A percentile compares a stretch with the other conserved stretches of the same genome.
Conservation (phyloP, 257 asterid genomes). For the Jaltomata sinuosa region DNA sequence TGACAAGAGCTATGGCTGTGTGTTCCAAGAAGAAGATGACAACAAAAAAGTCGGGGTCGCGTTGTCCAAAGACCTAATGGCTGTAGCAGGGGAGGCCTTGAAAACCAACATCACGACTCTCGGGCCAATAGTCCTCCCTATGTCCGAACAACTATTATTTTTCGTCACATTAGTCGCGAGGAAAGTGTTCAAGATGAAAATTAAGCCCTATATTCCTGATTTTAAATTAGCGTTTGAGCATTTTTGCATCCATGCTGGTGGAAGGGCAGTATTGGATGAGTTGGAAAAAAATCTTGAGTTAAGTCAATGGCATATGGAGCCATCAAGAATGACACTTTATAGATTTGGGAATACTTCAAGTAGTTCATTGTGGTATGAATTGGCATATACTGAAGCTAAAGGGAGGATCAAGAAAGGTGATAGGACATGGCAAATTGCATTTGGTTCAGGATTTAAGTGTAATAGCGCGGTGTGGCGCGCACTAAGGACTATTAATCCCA, state of each 20-base stretch:
- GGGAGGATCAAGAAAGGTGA: conserved; percentile 43
- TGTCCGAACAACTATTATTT: conserved; percentile 53
- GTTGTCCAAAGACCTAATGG: conserved; percentile 42
- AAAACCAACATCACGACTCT: conserved; percentile 37
- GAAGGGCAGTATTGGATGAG: conserved; percentile 40
- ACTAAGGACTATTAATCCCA: conserved; percentile 31
- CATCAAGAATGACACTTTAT: conserved; percentile 46
- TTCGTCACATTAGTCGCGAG: conserved; percentile 36
- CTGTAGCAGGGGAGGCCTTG: conserved; percentile 43
- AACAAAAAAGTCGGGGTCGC: conserved; percentile 22
- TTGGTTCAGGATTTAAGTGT: conserved; percentile 51
- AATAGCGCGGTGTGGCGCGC: conserved; percentile 50
- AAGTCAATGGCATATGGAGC: conserved; percentile 43
- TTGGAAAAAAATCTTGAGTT: conserved; percentile 39
- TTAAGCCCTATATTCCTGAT: conserved; percentile 38
- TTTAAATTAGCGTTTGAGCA: conserved; percentile 46
- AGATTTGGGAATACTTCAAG: conserved; percentile 48
- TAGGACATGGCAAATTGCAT: conserved; percentile 45
- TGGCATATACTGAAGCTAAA: conserved; percentile 40
- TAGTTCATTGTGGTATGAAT: conserved; percentile 44
- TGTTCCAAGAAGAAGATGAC: conserved; percentile 53
- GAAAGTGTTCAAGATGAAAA: conserved; percentile 35
- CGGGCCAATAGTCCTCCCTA: conserved; percentile 57
- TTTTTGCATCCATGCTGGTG: conserved; percentile 49
- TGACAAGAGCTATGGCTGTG: conserved; percentile 49